These are phyloP conservation scores for Calocybe indica DNA, from an alignment of 768 basidiomycete genomes.

Conservation along the genomic window DNA sequence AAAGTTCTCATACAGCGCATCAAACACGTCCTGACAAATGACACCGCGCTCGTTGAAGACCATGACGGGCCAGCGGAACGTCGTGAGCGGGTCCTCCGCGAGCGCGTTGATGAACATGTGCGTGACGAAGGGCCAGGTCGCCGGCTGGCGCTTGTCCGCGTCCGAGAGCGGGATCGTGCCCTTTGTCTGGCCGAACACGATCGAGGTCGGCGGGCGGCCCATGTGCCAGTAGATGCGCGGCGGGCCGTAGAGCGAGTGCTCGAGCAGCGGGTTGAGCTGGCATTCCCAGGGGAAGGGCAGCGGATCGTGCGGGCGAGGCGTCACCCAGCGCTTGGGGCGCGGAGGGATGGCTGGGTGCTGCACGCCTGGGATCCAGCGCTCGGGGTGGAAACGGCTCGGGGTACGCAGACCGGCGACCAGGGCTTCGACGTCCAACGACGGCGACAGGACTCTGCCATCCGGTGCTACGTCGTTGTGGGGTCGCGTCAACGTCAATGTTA, in stretches of 20 bases:
- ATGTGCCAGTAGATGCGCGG: constrained; percentile 46
- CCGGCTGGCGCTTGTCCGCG: constrained; percentile 47
- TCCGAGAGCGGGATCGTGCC: constrained; percentile 23
- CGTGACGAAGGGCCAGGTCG: constrained; percentile 56
- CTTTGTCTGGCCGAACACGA: constrained; percentile 23
- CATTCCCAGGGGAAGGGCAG: constrained; percentile 43
- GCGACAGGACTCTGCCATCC: constrained; percentile 13
- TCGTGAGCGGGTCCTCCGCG: constrained; percentile 42
- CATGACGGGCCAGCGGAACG: constrained; percentile 53
- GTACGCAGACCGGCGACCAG: constrained; percentile 27
- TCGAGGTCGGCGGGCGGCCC: constrained; percentile 15
- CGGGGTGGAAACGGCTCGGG: constrained; percentile 29
- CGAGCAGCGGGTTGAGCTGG: constrained; percentile 53
- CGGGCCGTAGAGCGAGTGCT: constrained; percentile 34
- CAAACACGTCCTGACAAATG: constrained; percentile 44
- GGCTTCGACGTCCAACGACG: constrained; percentile 19
- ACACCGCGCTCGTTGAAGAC: constrained; percentile 41
- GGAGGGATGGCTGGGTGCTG: constrained; percentile 46
- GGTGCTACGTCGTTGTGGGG: no score
- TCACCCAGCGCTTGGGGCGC: constrained; percentile 38
- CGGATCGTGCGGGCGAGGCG: constrained; percentile 29
- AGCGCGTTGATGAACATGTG: constrained; percentile 50
- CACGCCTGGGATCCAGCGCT: constrained; percentile 43
- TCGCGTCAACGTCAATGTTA: background rate
- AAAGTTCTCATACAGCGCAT: constrained; percentile 40